Percentiles rank a stretch among this genome's conserved stretches.
phyloP scores from a whole-genome alignment of 495 filamentous ascomycete genomes.

The Pyronema omphalodes region DNA sequence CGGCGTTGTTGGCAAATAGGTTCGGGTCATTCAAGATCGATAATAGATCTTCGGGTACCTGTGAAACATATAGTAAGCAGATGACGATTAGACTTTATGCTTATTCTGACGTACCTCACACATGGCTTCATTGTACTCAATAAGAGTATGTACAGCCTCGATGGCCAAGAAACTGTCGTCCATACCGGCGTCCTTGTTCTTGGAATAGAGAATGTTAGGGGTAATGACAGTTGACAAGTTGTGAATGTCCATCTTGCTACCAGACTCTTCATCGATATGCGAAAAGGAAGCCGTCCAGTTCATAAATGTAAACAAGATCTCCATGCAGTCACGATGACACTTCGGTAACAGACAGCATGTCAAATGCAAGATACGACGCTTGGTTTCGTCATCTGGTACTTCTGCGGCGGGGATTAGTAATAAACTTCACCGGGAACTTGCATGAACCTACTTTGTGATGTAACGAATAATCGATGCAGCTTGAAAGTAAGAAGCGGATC shows the following conservation, averaged over 20 bases:
- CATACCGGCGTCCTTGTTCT: slow-evolving; percentile 43
- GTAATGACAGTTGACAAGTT: slow-evolving; percentile 97
- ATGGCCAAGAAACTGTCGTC: slow-evolving; percentile 83
- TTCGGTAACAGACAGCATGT: slow-evolving; percentile 90
- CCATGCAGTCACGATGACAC: slow-evolving; percentile 77
- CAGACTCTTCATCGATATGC: slow-evolving; percentile 75
- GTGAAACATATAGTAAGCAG: not conserved
- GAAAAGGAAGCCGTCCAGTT: slow-evolving; percentile 97
- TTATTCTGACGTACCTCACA: slow-evolving; percentile 54
- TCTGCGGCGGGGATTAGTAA: slow-evolving; percentile 28
- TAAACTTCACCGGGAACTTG: not conserved
- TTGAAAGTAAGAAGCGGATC: slow-evolving; percentile 93
- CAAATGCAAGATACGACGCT: slow-evolving; percentile 70
- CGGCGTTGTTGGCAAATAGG: slow-evolving; percentile 63
- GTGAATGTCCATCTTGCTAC: slow-evolving; percentile 98
- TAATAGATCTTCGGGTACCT: slow-evolving; percentile 88
- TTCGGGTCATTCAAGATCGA: slow-evolving; percentile 64
- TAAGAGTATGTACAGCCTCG: slow-evolving; percentile 72
- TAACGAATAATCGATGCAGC: slow-evolving; percentile 76
- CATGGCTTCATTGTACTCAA: slow-evolving; percentile 88
- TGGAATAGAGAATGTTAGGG: slow-evolving; percentile 79
- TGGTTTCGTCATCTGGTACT: slow-evolving; percentile 66
- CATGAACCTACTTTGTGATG: slow-evolving; percentile 47
- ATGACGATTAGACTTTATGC: not conserved
- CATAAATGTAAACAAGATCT: slow-evolving; percentile 89